phyloP scores from a whole-genome alignment of 2,329 filamentous ascomycete genomes.

The Pseudogymnoascus sp. region DNA sequence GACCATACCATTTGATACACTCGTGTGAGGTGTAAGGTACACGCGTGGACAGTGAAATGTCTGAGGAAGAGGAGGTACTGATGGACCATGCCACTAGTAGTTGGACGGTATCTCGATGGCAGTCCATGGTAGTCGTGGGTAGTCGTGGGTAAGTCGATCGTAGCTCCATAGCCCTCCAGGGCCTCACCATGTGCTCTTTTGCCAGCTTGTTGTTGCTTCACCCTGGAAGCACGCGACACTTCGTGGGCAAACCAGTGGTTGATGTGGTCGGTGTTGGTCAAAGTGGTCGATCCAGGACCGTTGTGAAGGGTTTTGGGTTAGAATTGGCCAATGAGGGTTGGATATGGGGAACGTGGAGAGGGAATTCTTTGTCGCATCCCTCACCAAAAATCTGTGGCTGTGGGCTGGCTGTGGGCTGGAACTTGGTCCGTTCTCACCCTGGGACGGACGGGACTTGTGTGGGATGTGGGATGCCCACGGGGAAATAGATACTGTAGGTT shows the following conservation, averaged over 20 bases:
- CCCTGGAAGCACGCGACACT: constrained; percentile 10
- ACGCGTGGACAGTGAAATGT: background rate
- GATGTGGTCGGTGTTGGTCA: background rate
- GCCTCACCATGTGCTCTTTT: background rate
- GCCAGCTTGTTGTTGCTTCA: background rate
- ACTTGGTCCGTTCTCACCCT: background rate
- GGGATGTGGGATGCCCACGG: background rate
- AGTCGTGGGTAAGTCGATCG: background rate
- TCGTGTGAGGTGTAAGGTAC: background rate
- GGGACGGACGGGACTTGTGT: background rate
- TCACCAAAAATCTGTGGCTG: background rate
- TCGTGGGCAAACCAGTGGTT: background rate
- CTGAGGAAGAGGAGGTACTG: background rate
- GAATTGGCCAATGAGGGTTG: background rate
- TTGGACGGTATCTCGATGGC: background rate
- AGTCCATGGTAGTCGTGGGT: background rate
- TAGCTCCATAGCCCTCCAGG: background rate
- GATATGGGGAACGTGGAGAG: constrained; percentile 3
- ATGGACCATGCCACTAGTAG: background rate
- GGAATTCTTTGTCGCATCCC: background rate
- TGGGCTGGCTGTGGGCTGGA: background rate
- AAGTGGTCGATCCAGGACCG: background rate
- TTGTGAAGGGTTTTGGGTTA: background rate
- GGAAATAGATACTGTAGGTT: background rate
- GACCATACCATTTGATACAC: constrained; percentile 2